Conservation (phyloP, 352 stramenopile genomes). For the Phytophthora megakarya region DNA sequence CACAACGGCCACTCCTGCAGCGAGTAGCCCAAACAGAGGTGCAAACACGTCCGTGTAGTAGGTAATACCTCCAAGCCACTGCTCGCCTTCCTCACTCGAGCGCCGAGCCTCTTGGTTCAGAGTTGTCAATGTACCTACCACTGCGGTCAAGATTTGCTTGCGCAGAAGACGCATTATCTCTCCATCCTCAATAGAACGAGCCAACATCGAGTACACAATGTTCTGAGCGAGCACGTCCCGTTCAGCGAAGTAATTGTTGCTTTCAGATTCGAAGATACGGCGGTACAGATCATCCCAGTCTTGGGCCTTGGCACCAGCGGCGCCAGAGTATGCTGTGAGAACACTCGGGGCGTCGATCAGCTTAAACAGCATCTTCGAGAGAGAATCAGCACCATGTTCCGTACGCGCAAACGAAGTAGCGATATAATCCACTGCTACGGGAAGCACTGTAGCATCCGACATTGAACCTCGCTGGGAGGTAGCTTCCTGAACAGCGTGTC, state of each 20-base stretch:
- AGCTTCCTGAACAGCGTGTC: slow-evolving; percentile 43
- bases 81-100: slow-evolving; percentile 8
- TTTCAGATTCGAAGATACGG: slow-evolving; percentile 82
- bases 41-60: slow-evolving; percentile 74
- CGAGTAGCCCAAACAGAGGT: slow-evolving; percentile 52
- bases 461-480: slow-evolving; percentile 6
- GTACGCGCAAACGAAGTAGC: slow-evolving; percentile 41
- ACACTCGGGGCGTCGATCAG: slow-evolving; percentile 47
- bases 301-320: slow-evolving; percentile 41
- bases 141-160: slow-evolving; percentile 38
- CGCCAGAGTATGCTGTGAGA: slow-evolving; percentile 49
- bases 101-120: slow-evolving; percentile 40
- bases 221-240: slow-evolving; percentile 67
- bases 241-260: slow-evolving; percentile 81
- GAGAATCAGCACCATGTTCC: slow-evolving; percentile 25
- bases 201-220: slow-evolving; percentile 47
- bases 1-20: slow-evolving; percentile 46
- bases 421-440: slow-evolving; percentile 55
- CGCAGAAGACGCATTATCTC: slow-evolving; percentile 30
- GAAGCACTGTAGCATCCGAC: slow-evolving; percentile 67
- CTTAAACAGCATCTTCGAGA: slow-evolving; percentile 43
- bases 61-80: slow-evolving; percentile 69
- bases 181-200: slow-evolving; percentile 18
- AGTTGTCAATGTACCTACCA: slow-evolving; percentile 26
- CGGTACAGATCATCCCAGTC: slow-evolving; percentile 64